These are phyloP conservation scores for Thuidium tamariscinum DNA, from an alignment of 225 moss, liverwort and hornwort species.

Conservation along the genomic window DNA sequence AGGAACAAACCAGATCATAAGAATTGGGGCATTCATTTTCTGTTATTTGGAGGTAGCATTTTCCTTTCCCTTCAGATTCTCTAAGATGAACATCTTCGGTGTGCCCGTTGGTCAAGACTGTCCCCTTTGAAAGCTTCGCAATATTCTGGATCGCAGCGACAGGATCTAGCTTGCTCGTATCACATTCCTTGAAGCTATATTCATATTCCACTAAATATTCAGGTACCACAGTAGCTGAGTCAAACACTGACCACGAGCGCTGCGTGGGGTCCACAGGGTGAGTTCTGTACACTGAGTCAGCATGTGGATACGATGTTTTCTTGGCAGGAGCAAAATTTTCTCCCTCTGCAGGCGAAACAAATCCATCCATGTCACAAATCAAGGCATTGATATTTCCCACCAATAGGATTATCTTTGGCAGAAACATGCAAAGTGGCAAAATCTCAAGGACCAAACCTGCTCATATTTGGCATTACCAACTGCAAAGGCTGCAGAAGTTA, in stretches of 20 bases:
- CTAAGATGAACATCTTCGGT: not conserved
- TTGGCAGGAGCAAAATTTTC: constrained; percentile 27
- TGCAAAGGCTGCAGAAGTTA: not conserved
- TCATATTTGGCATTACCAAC: not conserved
- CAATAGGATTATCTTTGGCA: not conserved
- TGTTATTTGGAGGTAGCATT: not conserved
- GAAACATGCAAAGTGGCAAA: not conserved
- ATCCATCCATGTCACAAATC: not conserved
- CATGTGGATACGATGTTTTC: constrained; percentile 76
- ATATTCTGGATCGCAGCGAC: constrained; percentile 1
- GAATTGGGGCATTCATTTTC: not conserved
- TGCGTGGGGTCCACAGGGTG: constrained; percentile 83
- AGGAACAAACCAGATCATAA: constrained; percentile 6
- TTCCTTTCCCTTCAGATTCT: constrained; percentile 1
- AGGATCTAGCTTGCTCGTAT: constrained; percentile 5
- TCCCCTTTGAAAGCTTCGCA: constrained; percentile 2
- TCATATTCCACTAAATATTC: constrained; percentile 95
- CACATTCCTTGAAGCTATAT: constrained; percentile 49
- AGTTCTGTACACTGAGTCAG: constrained; percentile 87
- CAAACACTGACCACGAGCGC: constrained; percentile 87
- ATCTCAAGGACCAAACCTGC: not conserved
- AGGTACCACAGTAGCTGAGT: constrained; percentile 66
- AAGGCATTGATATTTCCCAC: not conserved
- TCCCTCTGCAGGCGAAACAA: constrained; percentile 20
- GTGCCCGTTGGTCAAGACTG: not conserved